These are phyloP conservation scores for Trichoderma lentiforme DNA, from an alignment of 2,329 filamentous ascomycete genomes.

Conservation along the genomic window DNA sequence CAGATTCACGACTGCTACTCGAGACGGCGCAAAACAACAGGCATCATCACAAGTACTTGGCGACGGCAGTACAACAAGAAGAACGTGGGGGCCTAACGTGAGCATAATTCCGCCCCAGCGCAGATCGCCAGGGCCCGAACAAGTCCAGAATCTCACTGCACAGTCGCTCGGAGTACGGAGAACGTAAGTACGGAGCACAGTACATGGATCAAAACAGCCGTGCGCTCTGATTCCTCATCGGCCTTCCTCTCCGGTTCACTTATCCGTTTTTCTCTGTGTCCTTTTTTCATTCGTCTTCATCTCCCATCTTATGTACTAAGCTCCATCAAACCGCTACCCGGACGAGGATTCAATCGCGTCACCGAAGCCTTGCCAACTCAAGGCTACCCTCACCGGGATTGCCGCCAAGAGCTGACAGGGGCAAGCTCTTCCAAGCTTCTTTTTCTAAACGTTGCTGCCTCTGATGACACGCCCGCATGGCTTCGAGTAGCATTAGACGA, in stretches of 20 bases:
- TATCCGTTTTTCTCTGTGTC: background rate
- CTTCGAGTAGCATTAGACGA: background rate
- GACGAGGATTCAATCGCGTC: background rate
- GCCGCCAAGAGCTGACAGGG: background rate
- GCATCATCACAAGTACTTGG: background rate
- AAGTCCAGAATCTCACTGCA: conserved; percentile 7
- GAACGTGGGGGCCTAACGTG: background rate
- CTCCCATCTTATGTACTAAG: background rate
- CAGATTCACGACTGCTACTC: background rate
- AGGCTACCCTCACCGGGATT: background rate
- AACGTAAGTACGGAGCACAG: too few relatives aligned
- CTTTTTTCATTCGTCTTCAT: background rate
- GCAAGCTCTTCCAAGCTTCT: background rate
- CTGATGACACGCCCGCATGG: background rate
- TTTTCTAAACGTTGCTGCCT: background rate
- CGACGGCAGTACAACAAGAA: background rate
- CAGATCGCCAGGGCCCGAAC: conserved; percentile 8
- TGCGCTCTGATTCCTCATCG: background rate
- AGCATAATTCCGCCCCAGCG: conserved; percentile 1
- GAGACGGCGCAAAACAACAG: background rate
- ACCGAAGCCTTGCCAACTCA: background rate
- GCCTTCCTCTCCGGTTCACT: background rate
- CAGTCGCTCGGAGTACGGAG: background rate
- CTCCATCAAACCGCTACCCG: background rate
- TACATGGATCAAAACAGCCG: background rate